Base-by-base conservation (phyloP, 192 early-diverging fungal genomes). In the Mortierella alpina region DNA sequence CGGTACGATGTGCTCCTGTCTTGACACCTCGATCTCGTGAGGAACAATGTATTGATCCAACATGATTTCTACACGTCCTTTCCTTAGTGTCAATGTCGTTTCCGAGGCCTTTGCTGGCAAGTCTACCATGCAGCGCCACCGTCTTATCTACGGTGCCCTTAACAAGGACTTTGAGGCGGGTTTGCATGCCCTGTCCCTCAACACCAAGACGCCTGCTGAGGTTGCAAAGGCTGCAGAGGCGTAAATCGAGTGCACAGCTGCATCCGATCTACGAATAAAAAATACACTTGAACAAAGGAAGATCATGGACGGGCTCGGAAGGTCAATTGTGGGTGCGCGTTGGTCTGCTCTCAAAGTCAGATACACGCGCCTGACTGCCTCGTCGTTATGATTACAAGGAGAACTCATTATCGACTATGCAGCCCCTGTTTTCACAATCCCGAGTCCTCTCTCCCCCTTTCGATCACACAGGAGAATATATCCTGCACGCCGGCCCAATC, bases 171-270 rank as follows among this genome's bases (percentile, higher is more conserved):
- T 96, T 72, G 87, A 90, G 11, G 85, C 86, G 42, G 91, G 93
- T 7, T 73, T 97, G 8, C 96, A 97, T 66, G 95, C 96, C 6
- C 78, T 97, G 51, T 83, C 88, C 5, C 82, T 97, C 46, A 91
- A 88, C 17, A 94, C 94, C 9, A 95, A 93, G 84, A 95, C 95
- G 1, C 88, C 88, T 2, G 79, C 77, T 11, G 94, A 96, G 63
- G 65, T 85, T 18, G 76, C 70, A n/a, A 86, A 82, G 71, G 45
- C 54, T 6, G 23, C 54, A 9, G 56, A 70, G 54, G 61, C 54
- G 12, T 65, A 66, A 49, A 18, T 15, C 48, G 22, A 12, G 18
- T 58, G 55, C 31, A 41, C n/a, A 63, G 60, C 18, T 63, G 15
- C 1, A 31, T 31, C 31, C 31, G 31, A 31, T 31, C 31, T 31